phyloP scores from a whole-genome alignment of 805 yeast species.

The Isabelozyma heimii region DNA sequence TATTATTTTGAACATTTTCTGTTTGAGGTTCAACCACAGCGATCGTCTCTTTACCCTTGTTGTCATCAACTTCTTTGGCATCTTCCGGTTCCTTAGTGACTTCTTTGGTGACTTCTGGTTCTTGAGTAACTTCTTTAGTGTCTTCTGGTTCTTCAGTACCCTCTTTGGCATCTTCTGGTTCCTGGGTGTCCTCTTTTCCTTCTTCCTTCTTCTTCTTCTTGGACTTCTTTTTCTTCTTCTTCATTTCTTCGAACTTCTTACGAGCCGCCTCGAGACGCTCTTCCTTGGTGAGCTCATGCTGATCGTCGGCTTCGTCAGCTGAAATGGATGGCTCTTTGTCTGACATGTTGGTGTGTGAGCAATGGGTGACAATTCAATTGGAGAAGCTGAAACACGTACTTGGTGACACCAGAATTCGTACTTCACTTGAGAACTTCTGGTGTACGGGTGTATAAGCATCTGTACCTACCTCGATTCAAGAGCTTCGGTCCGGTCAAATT shows the following conservation, averaged over 20 bases:
- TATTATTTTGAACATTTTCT: not conserved
- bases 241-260: slow-evolving; percentile 69
- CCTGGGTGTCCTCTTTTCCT: slow-evolving; percentile 8
- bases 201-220: slow-evolving; percentile 46
- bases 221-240: slow-evolving; percentile 53
- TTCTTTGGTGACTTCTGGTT: slow-evolving; percentile 3
- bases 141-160: slow-evolving; percentile 8
- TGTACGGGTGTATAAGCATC: not conserved
- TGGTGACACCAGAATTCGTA: too few relatives aligned
- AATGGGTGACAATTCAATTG: not conserved
- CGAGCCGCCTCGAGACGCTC: slow-evolving; percentile 74
- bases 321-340: slow-evolving; percentile 4
- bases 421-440: not conserved
- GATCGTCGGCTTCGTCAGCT: slow-evolving; percentile 10
- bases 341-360: slow-evolving; percentile 5
- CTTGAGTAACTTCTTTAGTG: slow-evolving; percentile 9
- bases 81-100: slow-evolving; percentile 2
- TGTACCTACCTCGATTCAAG: too few relatives aligned
- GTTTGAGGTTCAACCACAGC: slow-evolving; percentile 2
- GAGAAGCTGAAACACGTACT: not conserved
- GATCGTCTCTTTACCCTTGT: slow-evolving; percentile 1
- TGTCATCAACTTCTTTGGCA: slow-evolving; percentile 4
- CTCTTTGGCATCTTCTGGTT: slow-evolving; percentile 5
- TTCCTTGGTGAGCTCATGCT: slow-evolving; percentile 40
- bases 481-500: too few relatives aligned